phyloP scores from a whole-genome alignment of 768 basidiomycete species.

The Artomyces pyxidatus region DNA sequence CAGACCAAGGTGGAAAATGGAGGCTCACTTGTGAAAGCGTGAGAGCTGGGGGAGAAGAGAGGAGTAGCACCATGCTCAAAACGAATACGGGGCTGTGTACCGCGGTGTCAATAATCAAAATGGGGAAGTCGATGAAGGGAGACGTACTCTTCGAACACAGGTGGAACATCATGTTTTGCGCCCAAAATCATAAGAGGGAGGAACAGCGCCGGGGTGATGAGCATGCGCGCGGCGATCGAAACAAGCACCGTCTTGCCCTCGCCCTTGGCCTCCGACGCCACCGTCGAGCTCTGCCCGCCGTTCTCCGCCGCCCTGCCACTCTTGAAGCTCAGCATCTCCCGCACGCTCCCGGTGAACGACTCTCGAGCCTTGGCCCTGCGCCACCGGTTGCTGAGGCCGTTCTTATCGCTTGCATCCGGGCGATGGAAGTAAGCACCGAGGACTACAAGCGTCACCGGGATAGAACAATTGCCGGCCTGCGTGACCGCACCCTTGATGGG shows the following conservation, averaged over 20 bases:
- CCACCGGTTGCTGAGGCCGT: conserved; percentile 12
- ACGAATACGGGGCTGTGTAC: conserved; percentile 81
- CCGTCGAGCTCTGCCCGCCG: conserved; percentile 13
- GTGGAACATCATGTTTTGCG: conserved; percentile 47
- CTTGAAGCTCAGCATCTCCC: conserved; percentile 34
- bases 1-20: conserved; percentile 28
- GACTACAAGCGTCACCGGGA: conserved; percentile 86
- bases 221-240: conserved; percentile 78
- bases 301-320: conserved; percentile 2
- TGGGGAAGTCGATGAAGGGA: background rate
- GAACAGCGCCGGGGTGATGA: conserved; percentile 71
- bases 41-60: conserved; percentile 76
- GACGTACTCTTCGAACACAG: conserved; percentile 71
- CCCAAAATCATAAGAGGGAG: conserved; percentile 68
- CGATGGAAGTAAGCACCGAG: conserved; percentile 88
- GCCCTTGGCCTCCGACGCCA: conserved; percentile 32
- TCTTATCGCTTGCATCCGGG: conserved; percentile 19
- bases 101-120: too few species aligned
- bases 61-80: conserved; percentile 73
- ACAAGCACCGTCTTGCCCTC: conserved; percentile 82
- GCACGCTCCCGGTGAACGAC: conserved; percentile 34
- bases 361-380: conserved; percentile 8
- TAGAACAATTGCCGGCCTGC: conserved; percentile 65
- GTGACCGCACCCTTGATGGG: conserved; percentile 63
- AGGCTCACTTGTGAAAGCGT: conserved; percentile 48